Evolutionary conservation across 129 eudicot species (phyloP).

Genomic region (Apium graveolens): DNA sequence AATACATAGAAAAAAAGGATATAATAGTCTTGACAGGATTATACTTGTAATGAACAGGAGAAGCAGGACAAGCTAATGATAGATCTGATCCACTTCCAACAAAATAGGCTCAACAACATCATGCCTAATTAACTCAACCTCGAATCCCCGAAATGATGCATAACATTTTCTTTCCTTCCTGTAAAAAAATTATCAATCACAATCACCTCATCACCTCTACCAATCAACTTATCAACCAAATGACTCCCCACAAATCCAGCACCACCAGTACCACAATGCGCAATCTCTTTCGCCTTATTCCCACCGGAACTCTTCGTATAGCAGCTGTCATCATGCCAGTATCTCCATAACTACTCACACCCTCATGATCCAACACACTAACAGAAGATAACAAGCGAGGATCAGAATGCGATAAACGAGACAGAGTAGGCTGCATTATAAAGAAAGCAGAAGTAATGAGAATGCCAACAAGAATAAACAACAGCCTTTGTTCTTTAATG

Average conservation of each 20-base stretch:
- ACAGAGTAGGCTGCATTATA: constrained; percentile 49
- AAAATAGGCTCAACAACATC: constrained; percentile 81
- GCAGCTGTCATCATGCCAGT: constrained; percentile 18
- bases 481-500: constrained; percentile 68
- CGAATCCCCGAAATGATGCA: constrained; percentile 55
- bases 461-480: constrained; percentile 68
- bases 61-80: constrained; percentile 83
- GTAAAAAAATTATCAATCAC: constrained; percentile 79
- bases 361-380: constrained; percentile 17
- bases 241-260: constrained; percentile 82
- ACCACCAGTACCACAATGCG: constrained; percentile 71
- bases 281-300: constrained; percentile 40
- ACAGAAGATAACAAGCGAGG: constrained; percentile 14
- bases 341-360: constrained; percentile 30
- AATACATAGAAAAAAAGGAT: constrained; percentile 29
- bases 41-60: constrained; percentile 79
- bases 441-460: constrained; percentile 72
- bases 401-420: constrained; percentile 17
- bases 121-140: constrained; percentile 78
- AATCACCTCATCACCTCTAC: constrained; percentile 77
- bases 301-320: constrained; percentile 40
- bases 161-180: constrained; percentile 68
- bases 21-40: constrained; percentile 88
- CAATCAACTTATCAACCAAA: constrained; percentile 63
- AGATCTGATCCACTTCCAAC: constrained; percentile 79